phyloP scores from a whole-genome alignment of 164 flowering plant genomes.

The Vitis riparia region DNA sequence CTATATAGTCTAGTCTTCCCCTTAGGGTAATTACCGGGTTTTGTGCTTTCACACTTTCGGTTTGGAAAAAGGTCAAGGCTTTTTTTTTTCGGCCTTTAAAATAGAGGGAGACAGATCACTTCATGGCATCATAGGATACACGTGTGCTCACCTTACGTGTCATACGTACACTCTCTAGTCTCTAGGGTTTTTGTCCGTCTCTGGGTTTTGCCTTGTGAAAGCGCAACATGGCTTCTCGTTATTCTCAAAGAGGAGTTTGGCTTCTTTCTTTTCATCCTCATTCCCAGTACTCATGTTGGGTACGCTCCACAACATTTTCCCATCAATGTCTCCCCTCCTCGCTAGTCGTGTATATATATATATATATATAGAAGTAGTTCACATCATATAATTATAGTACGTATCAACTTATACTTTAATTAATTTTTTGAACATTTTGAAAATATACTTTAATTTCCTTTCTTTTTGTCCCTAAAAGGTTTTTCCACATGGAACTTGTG shows the following conservation, averaged over 20 bases:
- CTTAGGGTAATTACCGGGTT: background rate
- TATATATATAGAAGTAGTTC: too few relatives aligned
- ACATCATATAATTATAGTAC: too few relatives aligned
- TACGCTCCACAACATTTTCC: too few relatives aligned
- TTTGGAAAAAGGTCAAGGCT: background rate
- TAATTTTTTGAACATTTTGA: too few relatives aligned
- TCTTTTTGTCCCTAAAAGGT: too few relatives aligned
- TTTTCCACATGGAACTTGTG: too few relatives aligned
- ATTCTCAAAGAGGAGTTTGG: background rate
- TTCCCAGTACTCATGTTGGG: too few relatives aligned
- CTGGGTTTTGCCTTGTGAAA: background rate
- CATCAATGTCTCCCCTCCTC: too few relatives aligned
- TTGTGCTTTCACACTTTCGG: background rate
- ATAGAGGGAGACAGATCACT: background rate
- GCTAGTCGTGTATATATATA: too few relatives aligned
- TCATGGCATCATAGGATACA: constrained; percentile 9
- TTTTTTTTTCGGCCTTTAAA: background rate
- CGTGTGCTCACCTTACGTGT: background rate
- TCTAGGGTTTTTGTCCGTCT: background rate
- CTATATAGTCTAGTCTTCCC: background rate
- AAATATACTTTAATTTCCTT: too few relatives aligned
- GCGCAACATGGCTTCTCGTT: background rate
- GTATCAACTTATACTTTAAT: too few relatives aligned
- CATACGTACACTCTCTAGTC: background rate
- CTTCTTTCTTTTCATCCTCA: too few relatives aligned